Base-by-base conservation (phyloP, 129 eudicot species). In the Glebionis coronaria region DNA sequence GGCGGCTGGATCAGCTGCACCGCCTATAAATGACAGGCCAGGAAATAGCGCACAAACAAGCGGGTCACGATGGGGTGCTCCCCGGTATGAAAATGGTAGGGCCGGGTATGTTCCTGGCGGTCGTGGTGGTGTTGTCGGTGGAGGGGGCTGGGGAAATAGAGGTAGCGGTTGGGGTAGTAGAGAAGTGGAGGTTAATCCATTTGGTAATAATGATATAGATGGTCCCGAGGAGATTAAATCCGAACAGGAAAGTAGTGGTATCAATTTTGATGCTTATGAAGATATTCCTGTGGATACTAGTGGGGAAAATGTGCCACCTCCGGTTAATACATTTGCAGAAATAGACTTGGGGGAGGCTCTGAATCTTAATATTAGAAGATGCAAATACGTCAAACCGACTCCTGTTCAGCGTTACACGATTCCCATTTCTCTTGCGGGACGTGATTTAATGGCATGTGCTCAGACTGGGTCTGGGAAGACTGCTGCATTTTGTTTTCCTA, bases 391-490 rank as follows among this genome's bases (percentile, higher is more conserved):
- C 46, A 88, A 83, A 57, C 96, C 96, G 14, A 88, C 96, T 0
- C 96, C 91, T 65, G 88, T 88, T 46, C 96, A 88, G 81, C 84
- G 96, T 14, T 70, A 88, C 44, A 69, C 96, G 0, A 88, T 88
- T 50, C 96, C 96, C 23, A 88, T 88, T 40, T 82, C 96, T 13
- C 73, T 88, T 9, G 91, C 82, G 9, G 96, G 96, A 13, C 79
- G 96, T 3, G 96, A 88, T 73, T 61, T 88, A 71, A 88, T 88
- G 96, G 96, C 91, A 12, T 88, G 96, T 85, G 91, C 96, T 28
- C 96, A 88, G 75, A 88, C 95, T 16, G 91, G 95, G 21, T 84
- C 95, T 1, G 95, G 95, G 18, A 88, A 88, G 69, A 88, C 91
- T 2, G 96, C 96, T 56, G 96, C 96, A 8, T 85, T 88, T 77